These are phyloP conservation scores for Carex cristatella DNA, from an alignment of 176 grass and related monocot genomes.

Conservation along the genomic window DNA sequence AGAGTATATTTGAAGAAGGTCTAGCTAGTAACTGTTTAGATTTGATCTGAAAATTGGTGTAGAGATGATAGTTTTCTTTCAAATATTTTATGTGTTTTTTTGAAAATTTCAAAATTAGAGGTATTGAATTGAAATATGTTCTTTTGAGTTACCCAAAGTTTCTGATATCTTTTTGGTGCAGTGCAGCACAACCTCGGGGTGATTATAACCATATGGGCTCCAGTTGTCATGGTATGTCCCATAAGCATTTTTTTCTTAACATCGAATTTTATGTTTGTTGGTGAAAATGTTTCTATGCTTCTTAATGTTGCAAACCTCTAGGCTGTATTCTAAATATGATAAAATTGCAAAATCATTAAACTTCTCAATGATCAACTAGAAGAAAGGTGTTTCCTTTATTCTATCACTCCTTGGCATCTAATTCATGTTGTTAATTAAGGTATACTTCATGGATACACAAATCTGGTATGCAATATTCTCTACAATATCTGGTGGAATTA, in stretches of 20 bases:
- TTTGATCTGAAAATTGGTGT: background rate
- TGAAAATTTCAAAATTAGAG: background rate
- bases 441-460: constrained; percentile 98
- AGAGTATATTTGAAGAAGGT: background rate
- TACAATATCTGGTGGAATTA: constrained; percentile 81
- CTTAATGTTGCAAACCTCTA: background rate
- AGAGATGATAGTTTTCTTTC: background rate
- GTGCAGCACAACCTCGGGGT: constrained; percentile 87
- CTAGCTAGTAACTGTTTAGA: background rate
- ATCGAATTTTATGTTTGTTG: background rate
- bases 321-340: background rate
- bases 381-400: background rate
- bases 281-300: background rate
- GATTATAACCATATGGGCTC: constrained; percentile 84
- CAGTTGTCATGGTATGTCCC: constrained; percentile 74
- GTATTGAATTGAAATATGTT: background rate
- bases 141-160: background rate
- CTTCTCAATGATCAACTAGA: background rate
- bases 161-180: constrained; percentile 39
- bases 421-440: constrained; percentile 35
- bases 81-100: too few relatives aligned
- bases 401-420: background rate
- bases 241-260: background rate
- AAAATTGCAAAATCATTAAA: background rate
- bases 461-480: constrained; percentile 99